Percentiles rank a stretch among this genome's conserved stretches.
Conservation (phyloP, 2,329 filamentous ascomycete species). For the Fusarium pseudograminearum region DNA sequence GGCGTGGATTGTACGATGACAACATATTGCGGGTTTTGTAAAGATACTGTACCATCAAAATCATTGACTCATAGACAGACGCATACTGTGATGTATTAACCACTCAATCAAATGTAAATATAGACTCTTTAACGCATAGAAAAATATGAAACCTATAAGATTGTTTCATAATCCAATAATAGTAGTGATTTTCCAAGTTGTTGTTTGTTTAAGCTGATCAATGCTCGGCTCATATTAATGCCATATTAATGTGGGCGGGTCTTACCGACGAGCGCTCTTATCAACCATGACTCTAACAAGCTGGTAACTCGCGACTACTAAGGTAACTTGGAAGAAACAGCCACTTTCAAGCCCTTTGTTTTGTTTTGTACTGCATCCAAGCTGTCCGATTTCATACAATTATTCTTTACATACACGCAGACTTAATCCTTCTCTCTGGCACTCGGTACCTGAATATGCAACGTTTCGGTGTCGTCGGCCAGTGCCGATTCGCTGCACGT, state of each 20-base stretch:
- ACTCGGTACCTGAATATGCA: slow-evolving; percentile 34
- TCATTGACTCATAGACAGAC: slow-evolving; percentile 44
- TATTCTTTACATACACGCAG: background rate
- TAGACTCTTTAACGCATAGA: background rate
- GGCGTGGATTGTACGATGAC: slow-evolving; percentile 36
- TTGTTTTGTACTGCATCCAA: background rate
- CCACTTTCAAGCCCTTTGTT: background rate
- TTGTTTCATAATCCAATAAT: background rate
- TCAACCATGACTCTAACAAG: slow-evolving; percentile 34
- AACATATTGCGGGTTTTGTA: slow-evolving; percentile 40
- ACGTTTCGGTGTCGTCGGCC: slow-evolving; percentile 43
- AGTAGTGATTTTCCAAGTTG: background rate
- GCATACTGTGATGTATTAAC: slow-evolving; percentile 40
- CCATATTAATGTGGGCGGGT: slow-evolving; percentile 35
- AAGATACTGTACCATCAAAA: slow-evolving; percentile 46
- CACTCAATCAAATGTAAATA: slow-evolving; percentile 49
- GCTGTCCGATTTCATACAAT: background rate
- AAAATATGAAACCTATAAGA: background rate
- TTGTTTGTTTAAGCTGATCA: slow-evolving; percentile 28
- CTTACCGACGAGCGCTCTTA: slow-evolving; percentile 42
- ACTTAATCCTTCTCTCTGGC: background rate
- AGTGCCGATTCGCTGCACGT: slow-evolving; percentile 46
- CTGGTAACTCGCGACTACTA: background rate
- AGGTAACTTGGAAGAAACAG: slow-evolving; percentile 1
- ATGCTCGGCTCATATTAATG: slow-evolving; percentile 26